phyloP scores from a whole-genome alignment of 1,284 basidiomycete genomes.

The Coniferiporia weirii region DNA sequence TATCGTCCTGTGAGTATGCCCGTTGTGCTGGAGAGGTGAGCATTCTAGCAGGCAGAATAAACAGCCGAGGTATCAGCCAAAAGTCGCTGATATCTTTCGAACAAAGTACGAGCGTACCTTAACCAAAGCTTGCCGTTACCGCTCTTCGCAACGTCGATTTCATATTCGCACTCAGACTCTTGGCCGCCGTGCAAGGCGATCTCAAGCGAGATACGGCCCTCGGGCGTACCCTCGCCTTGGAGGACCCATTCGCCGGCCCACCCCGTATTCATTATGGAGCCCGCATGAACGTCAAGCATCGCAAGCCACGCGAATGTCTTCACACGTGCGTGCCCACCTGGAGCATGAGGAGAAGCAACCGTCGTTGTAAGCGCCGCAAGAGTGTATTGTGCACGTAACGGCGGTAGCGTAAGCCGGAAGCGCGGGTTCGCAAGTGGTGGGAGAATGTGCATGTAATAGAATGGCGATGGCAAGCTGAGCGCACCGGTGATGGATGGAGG shows the following conservation, averaged over 20 bases:
- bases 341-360: constrained; percentile 34
- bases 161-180: constrained; percentile 42
- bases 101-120: constrained; percentile 37
- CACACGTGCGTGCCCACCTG: constrained; percentile 48
- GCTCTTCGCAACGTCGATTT: constrained; percentile 47
- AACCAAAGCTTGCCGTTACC: constrained; percentile 57
- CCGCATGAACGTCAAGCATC: constrained; percentile 38
- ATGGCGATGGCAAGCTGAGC: constrained; percentile 60
- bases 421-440: constrained; percentile 44
- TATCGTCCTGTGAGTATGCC: not conserved
- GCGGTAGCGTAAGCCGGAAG: constrained; percentile 40
- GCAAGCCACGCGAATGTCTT: constrained; percentile 60
- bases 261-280: constrained; percentile 49
- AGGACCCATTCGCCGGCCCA: constrained; percentile 74
- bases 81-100: not conserved
- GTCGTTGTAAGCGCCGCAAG: constrained; percentile 14
- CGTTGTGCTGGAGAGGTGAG: not conserved
- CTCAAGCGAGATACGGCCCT: constrained; percentile 54
- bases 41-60: not conserved
- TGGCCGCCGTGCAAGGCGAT: constrained; percentile 38
- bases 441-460: constrained; percentile 57
- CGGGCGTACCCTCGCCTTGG: constrained; percentile 66
- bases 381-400: constrained; percentile 26
- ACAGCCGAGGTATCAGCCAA: not conserved
- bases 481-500: constrained; percentile 48